phyloP scores from a whole-genome alignment of 2,329 filamentous ascomycete genomes.

The Zymoseptoria pseudotritici region DNA sequence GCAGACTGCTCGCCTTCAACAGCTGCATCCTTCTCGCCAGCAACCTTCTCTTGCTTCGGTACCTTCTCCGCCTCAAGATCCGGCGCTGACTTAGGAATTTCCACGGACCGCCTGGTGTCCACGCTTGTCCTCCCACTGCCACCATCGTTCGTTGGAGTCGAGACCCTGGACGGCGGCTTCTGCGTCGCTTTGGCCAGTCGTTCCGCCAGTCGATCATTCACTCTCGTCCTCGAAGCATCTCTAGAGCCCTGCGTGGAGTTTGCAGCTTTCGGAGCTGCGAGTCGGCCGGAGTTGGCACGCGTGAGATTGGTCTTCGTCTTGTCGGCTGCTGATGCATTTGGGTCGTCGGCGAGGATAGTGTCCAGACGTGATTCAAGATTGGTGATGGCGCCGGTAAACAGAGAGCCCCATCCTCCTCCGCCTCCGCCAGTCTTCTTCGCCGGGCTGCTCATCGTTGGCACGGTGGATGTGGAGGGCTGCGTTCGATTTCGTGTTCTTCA shows the following conservation, averaged over 20 bases:
- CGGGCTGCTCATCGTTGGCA: conserved; percentile 8
- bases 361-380: conserved; percentile 91
- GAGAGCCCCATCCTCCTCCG: conserved; percentile 38
- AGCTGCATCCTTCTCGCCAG: conserved; percentile 4
- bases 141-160: conserved; percentile 44
- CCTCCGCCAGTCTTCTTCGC: conserved; percentile 13
- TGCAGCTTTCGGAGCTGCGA: conserved; percentile 13
- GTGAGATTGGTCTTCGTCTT: conserved; percentile 7
- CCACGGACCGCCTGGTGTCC: conserved; percentile 34
- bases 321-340: conserved; percentile 43
- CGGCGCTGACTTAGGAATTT: conserved; percentile 18
- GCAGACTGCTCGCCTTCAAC: conserved; percentile 1
- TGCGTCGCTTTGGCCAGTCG: conserved; percentile 81
- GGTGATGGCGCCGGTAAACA: conserved; percentile 83
- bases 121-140: conserved; percentile 40
- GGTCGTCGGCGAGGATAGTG: conserved; percentile 78
- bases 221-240: conserved; percentile 56
- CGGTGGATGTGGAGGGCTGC: background rate
- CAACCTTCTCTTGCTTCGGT: background rate
- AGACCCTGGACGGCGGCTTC: conserved; percentile 52
- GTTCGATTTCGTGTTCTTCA: background rate
- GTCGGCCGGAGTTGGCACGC: conserved; percentile 19
- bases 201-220: conserved; percentile 81
- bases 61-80: conserved; percentile 16
- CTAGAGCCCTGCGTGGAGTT: conserved; percentile 46